These are phyloP conservation scores for Dactylonectria estremocensis DNA, from an alignment of 2,329 filamentous ascomycete species.

Conservation along the genomic window DNA sequence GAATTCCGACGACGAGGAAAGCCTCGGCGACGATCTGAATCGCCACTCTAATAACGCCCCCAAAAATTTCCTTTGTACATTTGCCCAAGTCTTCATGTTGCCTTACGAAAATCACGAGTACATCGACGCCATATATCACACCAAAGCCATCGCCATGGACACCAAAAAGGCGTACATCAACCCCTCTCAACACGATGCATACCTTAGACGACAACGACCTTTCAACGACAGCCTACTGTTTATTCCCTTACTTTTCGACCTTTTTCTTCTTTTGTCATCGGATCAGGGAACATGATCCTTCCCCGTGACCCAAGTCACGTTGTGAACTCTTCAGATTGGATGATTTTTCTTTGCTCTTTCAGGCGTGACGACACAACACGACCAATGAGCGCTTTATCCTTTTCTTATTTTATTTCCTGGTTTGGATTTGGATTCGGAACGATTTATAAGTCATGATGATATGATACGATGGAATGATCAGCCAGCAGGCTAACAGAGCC, in stretches of 20 bases:
- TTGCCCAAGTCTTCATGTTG: conserved; percentile 39
- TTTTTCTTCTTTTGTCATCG: conserved; percentile 27
- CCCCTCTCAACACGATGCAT: conserved; percentile 46
- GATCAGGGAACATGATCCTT: conserved; percentile 23
- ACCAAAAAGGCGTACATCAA: conserved; percentile 36
- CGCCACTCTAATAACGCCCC: conserved; percentile 59
- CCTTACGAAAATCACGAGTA: conserved; percentile 46
- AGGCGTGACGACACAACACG: conserved; percentile 18
- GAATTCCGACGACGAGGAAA: conserved; percentile 65
- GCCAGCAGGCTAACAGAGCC: conserved; percentile 46
- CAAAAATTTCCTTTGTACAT: conserved; percentile 40
- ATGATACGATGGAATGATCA: conserved; percentile 49
- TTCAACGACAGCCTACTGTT: conserved; percentile 38
- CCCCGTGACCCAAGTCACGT: conserved; percentile 9
- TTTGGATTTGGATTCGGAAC: conserved; percentile 22
- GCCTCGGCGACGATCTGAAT: conserved; percentile 63
- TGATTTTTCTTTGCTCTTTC: conserved; percentile 23
- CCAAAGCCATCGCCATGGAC: conserved; percentile 31
- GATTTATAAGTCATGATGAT: conserved; percentile 48
- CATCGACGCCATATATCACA: conserved; percentile 39
- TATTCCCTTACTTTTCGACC: conserved; percentile 3
- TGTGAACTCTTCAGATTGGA: conserved; percentile 22
- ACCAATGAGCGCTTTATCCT: conserved; percentile 24
- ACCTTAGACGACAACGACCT: conserved; percentile 45
- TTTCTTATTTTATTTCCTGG: conserved; percentile 23